Base-by-base conservation (phyloP, 495 filamentous ascomycete species). In the Neurospora tetraspora region DNA sequence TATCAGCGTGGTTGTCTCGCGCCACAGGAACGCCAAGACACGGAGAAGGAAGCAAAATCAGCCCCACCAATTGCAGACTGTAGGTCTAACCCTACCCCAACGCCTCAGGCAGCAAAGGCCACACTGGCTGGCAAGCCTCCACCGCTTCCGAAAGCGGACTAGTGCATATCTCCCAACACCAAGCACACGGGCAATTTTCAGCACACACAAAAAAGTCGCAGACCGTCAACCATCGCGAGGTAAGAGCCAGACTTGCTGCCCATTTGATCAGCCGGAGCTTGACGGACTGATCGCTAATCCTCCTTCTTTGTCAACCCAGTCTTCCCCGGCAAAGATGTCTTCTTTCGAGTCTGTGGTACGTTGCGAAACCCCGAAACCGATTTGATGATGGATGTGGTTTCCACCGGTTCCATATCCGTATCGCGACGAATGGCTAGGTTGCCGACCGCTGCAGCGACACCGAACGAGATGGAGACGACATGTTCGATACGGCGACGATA, bases 311-410 rank as follows among this genome's bases (percentile, higher is more conserved):
- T 76, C 75, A 74, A 73, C 73, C 72, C 75, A 80, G 78, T 78
- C 75, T 78, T 74, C 73, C 79, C 78, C 75, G 77, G 88, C 86
- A 92, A 97, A 88, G 88, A 98, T 98, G 95, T 97, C 95, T 88
- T 89, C 92, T 83, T 97, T 96, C 88, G 95, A 98, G 87, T 88
- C 91, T 86, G 94, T 97, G 87, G 93, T 98, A 89, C 88, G 94
- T 95, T 84, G 53, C 53, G 53, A 65, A 65, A 34, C 53, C 53
- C 53, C 53, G 27, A 34, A 65, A 65, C 31, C 53, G 53, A 65
- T 8, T 2, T 65, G 12, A 65, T 65, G 53, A 65, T 34, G 53
- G 53, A 65, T 65, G 53, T 65, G 27, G 53, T 65, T 65, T 65
- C 27, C 53, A 65, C 27, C 53, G 53, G 53, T 65, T 65, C 53